Percentiles rank a stretch among this genome's conserved stretches.
Conservation (phyloP, 2,329 filamentous ascomycete genomes). For the Nemania sp. region DNA sequence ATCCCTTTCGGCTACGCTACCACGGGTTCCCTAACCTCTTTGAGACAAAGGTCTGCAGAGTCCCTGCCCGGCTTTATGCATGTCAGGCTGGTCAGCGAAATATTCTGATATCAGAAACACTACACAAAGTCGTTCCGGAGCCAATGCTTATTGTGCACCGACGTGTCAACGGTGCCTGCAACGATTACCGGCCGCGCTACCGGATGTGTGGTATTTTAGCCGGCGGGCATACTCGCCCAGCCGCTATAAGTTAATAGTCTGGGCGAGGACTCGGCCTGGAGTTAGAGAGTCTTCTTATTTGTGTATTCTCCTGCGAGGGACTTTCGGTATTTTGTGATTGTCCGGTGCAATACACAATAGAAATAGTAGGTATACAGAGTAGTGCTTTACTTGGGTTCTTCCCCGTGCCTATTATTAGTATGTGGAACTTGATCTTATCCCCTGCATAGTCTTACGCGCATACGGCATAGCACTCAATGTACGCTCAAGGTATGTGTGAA, state of each 20-base stretch:
- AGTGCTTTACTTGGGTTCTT: not conserved
- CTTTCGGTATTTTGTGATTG: not conserved
- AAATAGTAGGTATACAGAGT: not conserved
- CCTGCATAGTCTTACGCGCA: not conserved
- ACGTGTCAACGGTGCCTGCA: not conserved
- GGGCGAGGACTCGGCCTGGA: not conserved
- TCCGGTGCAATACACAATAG: not conserved
- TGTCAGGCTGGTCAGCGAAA: not conserved
- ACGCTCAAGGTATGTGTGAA: not conserved
- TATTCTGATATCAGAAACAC: not conserved
- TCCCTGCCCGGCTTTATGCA: not conserved
- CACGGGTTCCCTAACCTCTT: not conserved
- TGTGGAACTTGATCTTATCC: not conserved
- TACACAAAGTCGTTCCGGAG: not conserved
- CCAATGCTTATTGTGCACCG: not conserved
- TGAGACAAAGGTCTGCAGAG: not conserved
- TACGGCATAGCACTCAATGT: not conserved
- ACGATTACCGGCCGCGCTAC: not conserved
- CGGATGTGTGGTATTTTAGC: not conserved
- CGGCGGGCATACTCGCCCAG: not conserved
- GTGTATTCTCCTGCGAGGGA: not conserved
- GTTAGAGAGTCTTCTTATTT: not conserved
- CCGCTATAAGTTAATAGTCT: not conserved
- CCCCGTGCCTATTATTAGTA: slow-evolving; percentile 3
- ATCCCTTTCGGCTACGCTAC: not conserved